Evolutionary conservation across 768 basidiomycete species (phyloP), one percentile per base, ranked within the genome.

Genomic region (Calvatia gigantea): DNA sequence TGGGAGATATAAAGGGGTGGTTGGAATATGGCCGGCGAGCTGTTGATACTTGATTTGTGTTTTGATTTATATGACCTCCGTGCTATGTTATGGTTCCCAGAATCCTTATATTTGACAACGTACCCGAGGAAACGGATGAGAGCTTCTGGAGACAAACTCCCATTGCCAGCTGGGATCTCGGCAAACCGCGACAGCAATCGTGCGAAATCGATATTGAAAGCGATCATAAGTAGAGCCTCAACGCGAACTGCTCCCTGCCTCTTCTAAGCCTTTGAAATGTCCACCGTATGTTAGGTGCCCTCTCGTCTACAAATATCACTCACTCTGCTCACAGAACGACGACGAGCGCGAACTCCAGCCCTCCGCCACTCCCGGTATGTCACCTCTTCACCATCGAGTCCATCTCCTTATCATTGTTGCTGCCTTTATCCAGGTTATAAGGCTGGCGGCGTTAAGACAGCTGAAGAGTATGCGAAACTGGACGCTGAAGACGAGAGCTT

Each of bases 401-500:
- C 41, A 54, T 52, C 28, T 31, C 37, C 33, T 29, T 28, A 48
- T 49, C 35, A 41, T 50, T 19, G 19, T 29, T 35, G 54, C 43
- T 38, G 43, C 43, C 50, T 49, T 31, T 50, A 42, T 48, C 15
- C 61, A 91, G 91, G 91, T 56, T 93, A 92, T 77, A 92, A 87
- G 70, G 82, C 81, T 33, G 67, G 74, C 32, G 84, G 79, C 55
- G 81, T 77, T 29, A 91, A 91, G 75, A 78, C 80, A 42, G 73
- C 88, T 11, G 91, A 91, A 23, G 91, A 95, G 68, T 91, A 92
- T 42, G 88, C 91, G 23, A 73, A 85, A 35, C 82, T 96, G 41
- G 95, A 97, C 72, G 86, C 88, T 28, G 79, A 89, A 58, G 95
- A 98, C 68, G 95, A 97, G 72, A 93, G 91, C 69, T 80, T 98